Base-by-base conservation (phyloP, 2,329 filamentous ascomycete genomes). In the Fusarium tuaranense region DNA sequence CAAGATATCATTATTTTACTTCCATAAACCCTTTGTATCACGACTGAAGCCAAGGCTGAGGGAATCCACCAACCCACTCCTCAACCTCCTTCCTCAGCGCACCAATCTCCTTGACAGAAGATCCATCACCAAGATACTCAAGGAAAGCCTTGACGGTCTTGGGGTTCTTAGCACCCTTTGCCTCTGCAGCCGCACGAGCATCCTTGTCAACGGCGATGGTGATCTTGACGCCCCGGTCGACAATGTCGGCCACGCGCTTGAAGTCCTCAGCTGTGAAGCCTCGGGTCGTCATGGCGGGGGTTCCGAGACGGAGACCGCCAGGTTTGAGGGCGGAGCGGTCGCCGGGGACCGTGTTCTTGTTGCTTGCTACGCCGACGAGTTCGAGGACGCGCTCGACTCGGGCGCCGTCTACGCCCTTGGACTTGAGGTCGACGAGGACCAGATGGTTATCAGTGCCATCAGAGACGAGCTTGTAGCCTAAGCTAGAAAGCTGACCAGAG, bases 261-360 rank as follows among this genome's bases (percentile, higher is more conserved):
- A 98, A 98, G 84, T 98, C 96, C 60, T 92, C 91, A 77, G 94
- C 91, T 73, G 89, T 89, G 83, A 98, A 95, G 10, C 95, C 95
- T 70, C 96, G 90, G 18, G 94, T 97, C 22, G 96, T 98, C 96
- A 98, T 98, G 75, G 96, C 96, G 0, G 96, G 96, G 1, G 95
- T 95, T 64, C 96, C 96, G 82, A 98, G 94, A 75, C 96, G 92
- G 73, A 98, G 88, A 75, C 96, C 96, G 76, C 95, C 95, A 30
- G 96, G 96, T 78, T 95, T 94, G 80, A 98, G 89, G 0, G 96
- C 96, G 0, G 94, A 97, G 82, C 92, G 94, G 85, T 98, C 96
- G 34, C 95, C 95, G 2, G 96, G 96, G 0, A 97, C 95, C 2
- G 95, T 98, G 88, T 98, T 98, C 90, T 98, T 98, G 89, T 98